A percentile compares a stretch with the other conserved stretches of the same genome.
phyloP scores from a whole-genome alignment of 306 rosid genomes.

The Spatholobus suberectus region DNA sequence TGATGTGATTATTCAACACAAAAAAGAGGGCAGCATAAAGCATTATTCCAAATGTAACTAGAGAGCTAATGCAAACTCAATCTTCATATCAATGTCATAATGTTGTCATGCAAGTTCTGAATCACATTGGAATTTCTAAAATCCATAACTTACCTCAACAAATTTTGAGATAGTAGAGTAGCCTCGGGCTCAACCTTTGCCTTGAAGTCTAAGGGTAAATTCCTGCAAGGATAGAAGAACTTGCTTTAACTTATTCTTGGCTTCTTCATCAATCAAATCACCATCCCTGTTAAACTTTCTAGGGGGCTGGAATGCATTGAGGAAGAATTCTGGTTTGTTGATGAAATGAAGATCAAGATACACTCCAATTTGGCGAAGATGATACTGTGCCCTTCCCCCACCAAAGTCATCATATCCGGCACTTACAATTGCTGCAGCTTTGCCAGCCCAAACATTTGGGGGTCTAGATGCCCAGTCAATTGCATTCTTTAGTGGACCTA shows the following conservation, averaged over 20 bases:
- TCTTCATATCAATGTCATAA: background rate
- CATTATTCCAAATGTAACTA: background rate
- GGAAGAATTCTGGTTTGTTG: constrained; percentile 75
- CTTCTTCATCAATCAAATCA: constrained; percentile 59
- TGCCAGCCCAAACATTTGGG: constrained; percentile 79
- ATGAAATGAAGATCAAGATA: constrained; percentile 84
- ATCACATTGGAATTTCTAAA: background rate
- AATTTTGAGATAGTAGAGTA: background rate
- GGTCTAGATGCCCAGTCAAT: constrained; percentile 84
- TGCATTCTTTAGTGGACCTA: constrained; percentile 81
- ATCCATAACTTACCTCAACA: background rate
- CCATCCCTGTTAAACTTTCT: constrained; percentile 63
- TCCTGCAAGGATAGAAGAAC: constrained; percentile 57
- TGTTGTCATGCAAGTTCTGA: background rate
- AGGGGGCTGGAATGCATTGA: constrained; percentile 62
- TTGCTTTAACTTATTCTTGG: constrained; percentile 50
- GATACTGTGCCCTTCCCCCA: constrained; percentile 69
- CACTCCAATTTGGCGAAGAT: constrained; percentile 83
- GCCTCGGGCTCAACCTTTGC: too few relatives aligned
- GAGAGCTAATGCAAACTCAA: background rate
- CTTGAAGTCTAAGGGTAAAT: too few relatives aligned
- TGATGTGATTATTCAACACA: background rate
- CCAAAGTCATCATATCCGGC: constrained; percentile 65
- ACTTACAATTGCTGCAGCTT: constrained; percentile 77
- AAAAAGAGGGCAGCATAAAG: background rate